Percentiles rank a stretch among this genome's conserved stretches.
phyloP scores from a whole-genome alignment of 1,284 basidiomycete genomes.

The Rhodotorula sp. region DNA sequence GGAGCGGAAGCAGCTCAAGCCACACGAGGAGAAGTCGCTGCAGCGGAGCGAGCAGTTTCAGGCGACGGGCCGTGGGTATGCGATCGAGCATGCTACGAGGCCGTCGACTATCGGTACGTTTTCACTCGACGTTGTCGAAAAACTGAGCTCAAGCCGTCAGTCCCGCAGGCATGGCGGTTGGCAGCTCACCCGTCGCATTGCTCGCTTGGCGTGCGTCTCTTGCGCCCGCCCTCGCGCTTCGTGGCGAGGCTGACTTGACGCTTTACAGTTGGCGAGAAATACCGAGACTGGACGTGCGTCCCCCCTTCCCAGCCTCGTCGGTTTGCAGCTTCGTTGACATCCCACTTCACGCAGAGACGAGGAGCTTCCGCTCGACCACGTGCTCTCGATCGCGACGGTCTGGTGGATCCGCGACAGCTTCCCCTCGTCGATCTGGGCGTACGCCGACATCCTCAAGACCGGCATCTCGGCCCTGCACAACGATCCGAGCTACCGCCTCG shows the following conservation, averaged over 20 bases:
- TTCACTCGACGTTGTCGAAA: neutral
- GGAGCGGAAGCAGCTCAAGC: slow-evolving; percentile 7
- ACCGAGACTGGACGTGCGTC: slow-evolving; percentile 47
- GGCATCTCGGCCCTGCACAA: slow-evolving; percentile 37
- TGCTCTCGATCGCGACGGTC: slow-evolving; percentile 49
- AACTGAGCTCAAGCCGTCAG: neutral
- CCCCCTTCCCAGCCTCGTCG: no score
- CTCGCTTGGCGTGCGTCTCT: slow-evolving; percentile 48
- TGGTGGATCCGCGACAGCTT: slow-evolving; percentile 52
- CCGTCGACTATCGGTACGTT: slow-evolving; percentile 49
- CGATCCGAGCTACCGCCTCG: slow-evolving; percentile 42
- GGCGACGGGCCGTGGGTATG: slow-evolving; percentile 30
- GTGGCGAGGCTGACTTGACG: neutral
- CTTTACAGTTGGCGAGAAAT: slow-evolving; percentile 51
- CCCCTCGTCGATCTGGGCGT: slow-evolving; percentile 51
- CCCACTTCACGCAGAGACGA: slow-evolving; percentile 34
- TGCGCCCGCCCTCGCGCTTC: neutral
- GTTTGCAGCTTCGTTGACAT: no score
- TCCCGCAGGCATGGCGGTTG: slow-evolving; percentile 40
- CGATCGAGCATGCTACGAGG: slow-evolving; percentile 45
- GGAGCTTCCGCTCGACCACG: slow-evolving; percentile 41
- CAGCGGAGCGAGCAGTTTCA: slow-evolving; percentile 21
- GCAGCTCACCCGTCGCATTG: slow-evolving; percentile 48
- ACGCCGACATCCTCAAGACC: slow-evolving; percentile 44
- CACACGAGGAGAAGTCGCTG: slow-evolving; percentile 15